These are phyloP conservation scores for Brassica incana DNA, from an alignment of 345 rosid species.

Conservation along the genomic window DNA sequence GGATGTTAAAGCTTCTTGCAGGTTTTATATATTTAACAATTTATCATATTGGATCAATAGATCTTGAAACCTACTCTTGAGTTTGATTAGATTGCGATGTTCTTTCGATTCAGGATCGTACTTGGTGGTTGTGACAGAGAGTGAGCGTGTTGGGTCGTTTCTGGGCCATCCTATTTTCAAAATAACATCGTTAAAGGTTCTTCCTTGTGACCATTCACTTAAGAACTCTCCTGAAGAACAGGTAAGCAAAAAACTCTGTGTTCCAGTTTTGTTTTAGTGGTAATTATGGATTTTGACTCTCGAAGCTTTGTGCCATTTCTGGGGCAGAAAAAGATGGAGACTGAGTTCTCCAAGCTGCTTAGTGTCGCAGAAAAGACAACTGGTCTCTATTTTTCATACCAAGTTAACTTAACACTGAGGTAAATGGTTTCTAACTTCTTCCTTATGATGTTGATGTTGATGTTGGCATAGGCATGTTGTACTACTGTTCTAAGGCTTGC, in stretches of 20 bases:
- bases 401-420: slow-evolving; percentile 89
- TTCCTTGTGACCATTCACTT: slow-evolving; percentile 85
- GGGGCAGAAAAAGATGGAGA: slow-evolving; percentile 84
- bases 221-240: slow-evolving; percentile 72
- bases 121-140: slow-evolving; percentile 72
- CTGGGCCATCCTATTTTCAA: slow-evolving; percentile 82
- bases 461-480: slow-evolving; percentile 4
- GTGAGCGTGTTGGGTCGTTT: slow-evolving; percentile 77
- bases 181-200: slow-evolving; percentile 70
- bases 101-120: slow-evolving; percentile 64
- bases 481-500: slow-evolving; percentile 4
- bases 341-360: slow-evolving; percentile 69
- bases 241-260: slow-evolving; percentile 40
- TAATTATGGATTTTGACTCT: slow-evolving; percentile 8
- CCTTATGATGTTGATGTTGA: slow-evolving; percentile 3
- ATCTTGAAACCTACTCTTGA: slow-evolving; percentile 1
- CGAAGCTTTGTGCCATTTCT: slow-evolving; percentile 9
- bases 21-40: slow-evolving; percentile 39
- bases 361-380: slow-evolving; percentile 68
- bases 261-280: neutral
- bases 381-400: slow-evolving; percentile 90
- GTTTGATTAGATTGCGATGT: slow-evolving; percentile 9
- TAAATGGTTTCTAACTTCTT: slow-evolving; percentile 29
- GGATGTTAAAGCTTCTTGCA: slow-evolving; percentile 91
- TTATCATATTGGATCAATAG: neutral